Evolutionary conservation across 176 grass and related monocot species (phyloP).

Genomic region (Guadua angustifolia): DNA sequence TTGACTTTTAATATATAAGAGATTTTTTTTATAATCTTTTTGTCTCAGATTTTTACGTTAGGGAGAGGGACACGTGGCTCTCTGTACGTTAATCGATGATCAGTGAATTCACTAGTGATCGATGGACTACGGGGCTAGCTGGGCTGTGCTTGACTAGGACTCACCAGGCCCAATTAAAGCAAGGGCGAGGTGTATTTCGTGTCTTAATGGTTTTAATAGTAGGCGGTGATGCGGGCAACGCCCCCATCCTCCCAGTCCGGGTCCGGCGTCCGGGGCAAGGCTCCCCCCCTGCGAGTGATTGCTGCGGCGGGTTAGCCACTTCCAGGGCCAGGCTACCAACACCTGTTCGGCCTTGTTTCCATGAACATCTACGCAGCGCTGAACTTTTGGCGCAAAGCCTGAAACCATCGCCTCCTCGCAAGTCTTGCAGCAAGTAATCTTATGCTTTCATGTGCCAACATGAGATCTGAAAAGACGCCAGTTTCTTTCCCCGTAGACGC

Average conservation of each 20-base stretch:
- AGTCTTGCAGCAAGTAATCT: not conserved
- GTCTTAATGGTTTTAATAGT: not conserved
- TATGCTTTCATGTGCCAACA: conserved; percentile 14
- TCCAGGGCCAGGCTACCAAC: not conserved
- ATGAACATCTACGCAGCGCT: too few species aligned
- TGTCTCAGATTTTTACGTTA: too few species aligned
- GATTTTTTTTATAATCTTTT: too few species aligned
- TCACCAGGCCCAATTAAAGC: too few species aligned
- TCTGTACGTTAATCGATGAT: too few species aligned
- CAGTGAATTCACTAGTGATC: too few species aligned
- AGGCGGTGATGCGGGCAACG: conserved; percentile 39
- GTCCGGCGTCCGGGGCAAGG: not conserved
- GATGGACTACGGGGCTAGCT: too few species aligned
- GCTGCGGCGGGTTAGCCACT: conserved; percentile 16
- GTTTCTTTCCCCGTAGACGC: not conserved
- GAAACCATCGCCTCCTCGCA: not conserved
- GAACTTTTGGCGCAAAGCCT: not conserved
- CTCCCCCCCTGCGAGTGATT: conserved; percentile 4
- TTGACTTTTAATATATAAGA: too few species aligned
- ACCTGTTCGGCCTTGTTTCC: not conserved
- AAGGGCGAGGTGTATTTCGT: not conserved
- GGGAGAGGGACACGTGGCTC: too few species aligned
- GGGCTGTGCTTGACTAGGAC: not conserved
- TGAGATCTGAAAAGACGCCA: not conserved
- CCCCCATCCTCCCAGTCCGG: not conserved